Evolutionary conservation across 768 basidiomycete genomes (phyloP).

Genomic region (Lactarius trivialis): DNA sequence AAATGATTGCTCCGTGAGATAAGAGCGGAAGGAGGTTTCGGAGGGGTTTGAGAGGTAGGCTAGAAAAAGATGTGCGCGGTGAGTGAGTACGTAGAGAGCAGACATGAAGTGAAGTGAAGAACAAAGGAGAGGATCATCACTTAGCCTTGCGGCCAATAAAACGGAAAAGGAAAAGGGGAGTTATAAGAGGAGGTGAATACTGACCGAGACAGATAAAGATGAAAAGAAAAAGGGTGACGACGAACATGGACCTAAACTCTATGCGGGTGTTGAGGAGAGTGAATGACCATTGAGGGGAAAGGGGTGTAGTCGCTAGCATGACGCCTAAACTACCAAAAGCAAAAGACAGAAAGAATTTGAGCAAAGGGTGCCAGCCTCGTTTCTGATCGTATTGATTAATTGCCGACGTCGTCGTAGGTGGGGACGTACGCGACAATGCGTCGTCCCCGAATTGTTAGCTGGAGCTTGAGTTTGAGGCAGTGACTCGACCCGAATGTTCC

Average conservation of each 20-base stretch:
- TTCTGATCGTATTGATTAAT: conserved; percentile 13
- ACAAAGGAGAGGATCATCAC: neutral
- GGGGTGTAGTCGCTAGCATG: conserved; percentile 13
- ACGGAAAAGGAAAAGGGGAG: conserved; percentile 9
- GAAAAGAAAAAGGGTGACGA: conserved; percentile 59
- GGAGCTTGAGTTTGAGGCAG: neutral
- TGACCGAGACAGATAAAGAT: conserved; percentile 68
- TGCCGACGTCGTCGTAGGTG: conserved; percentile 9
- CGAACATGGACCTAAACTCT: conserved; percentile 66
- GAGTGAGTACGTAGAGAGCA: conserved; percentile 19
- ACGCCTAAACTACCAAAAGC: conserved; percentile 8
- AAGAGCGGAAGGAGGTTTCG: conserved; percentile 88
- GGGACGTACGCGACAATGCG: conserved; percentile 14
- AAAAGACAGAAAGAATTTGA: conserved; percentile 15
- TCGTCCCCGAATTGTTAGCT: conserved; percentile 1
- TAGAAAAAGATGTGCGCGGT: conserved; percentile 32
- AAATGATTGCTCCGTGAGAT: conserved; percentile 96
- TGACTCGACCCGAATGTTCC: neutral
- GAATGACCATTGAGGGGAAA: conserved; percentile 40
- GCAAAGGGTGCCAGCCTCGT: neutral
- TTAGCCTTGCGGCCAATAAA: neutral
- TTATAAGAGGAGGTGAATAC: conserved; percentile 27
- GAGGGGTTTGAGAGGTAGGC: conserved; percentile 94
- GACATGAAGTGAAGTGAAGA: conserved; percentile 2
- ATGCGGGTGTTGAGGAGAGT: conserved; percentile 47